Evolutionary conservation across 495 filamentous ascomycete species (phyloP), one percentile per base, ranked within the genome.

Genomic region (Aspergillus steynii): DNA sequence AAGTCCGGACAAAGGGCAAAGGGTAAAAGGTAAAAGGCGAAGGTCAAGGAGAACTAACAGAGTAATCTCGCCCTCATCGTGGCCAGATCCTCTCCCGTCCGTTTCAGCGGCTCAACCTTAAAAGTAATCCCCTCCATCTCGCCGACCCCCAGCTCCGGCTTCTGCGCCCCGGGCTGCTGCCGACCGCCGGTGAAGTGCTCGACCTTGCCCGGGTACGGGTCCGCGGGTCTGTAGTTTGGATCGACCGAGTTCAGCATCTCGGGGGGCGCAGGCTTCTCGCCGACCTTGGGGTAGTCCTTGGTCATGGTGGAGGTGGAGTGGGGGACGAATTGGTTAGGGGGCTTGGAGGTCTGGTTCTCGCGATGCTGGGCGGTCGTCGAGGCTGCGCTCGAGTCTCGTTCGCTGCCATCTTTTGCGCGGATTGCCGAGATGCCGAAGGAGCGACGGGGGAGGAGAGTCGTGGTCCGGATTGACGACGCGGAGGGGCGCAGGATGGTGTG

Each of bases 61-160:
- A 97, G 83, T 62, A 99, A 83, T 55, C 95, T 87, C 25, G 95
- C 94, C 34, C 92, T 84, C 85, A 88, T 96, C 20, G 93, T 98
- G 48, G 81, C 78, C 4, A 79, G 76, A 78, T 94, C 90, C 74
- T 99, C 95, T 53, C 91, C 92, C 5, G 77, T 80, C 47, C 95
- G 81, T 57, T 89, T 83, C 59, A 97, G 73, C 4, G 95, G 96
- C 82, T 97, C 92, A 68, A 99, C 86, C 69, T 87, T 90, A 78
- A 98, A 96, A 29, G 83, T 87, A 50, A 87, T 92, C 65, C 92
- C 91, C 63, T 95, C 86, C 74, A 98, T 87, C 80, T 97, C 93
- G 59, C 95, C 95, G 60, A 98, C 93, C 3, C 77, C 90, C 53
- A 98, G 82, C 59, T 97, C 95, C n/a, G 79, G 73, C 58, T 79